Conservation (phyloP, 305 asterid species). For the Fraxinus platypoda region DNA sequence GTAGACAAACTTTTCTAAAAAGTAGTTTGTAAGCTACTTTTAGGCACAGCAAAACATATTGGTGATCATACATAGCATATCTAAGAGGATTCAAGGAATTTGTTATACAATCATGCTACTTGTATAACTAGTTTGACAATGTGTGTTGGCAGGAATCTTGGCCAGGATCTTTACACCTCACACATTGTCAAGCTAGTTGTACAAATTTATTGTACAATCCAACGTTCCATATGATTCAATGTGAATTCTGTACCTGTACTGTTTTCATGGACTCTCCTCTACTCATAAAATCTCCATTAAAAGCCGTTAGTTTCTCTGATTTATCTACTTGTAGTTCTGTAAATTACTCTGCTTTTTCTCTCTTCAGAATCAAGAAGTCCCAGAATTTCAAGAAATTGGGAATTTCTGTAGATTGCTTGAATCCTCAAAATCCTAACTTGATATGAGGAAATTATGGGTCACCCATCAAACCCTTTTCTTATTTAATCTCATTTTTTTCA, state of each 20-base stretch:
- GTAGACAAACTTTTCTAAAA: neutral
- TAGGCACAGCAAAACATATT: neutral
- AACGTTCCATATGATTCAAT: slow-evolving; percentile 29
- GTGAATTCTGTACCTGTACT: slow-evolving; percentile 17
- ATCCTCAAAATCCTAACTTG: slow-evolving; percentile 37
- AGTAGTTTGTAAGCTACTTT: neutral
- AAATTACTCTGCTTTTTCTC: slow-evolving; percentile 19
- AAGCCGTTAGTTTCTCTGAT: slow-evolving; percentile 26
- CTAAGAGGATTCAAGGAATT: neutral
- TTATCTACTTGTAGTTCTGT: slow-evolving; percentile 23
- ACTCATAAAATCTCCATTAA: slow-evolving; percentile 27
- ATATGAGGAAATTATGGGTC: slow-evolving; percentile 33
- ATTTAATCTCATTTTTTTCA: slow-evolving; percentile 42
- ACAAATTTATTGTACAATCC: neutral
- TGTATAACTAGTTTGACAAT: too few species aligned
- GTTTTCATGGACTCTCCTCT: slow-evolving; percentile 44
- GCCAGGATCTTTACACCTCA: too few species aligned
- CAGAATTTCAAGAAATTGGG: neutral
- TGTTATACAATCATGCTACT: too few species aligned
- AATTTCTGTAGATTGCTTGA: slow-evolving; percentile 17
- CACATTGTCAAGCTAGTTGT: too few species aligned
- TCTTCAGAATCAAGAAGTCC: slow-evolving; percentile 27
- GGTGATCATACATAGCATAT: neutral
- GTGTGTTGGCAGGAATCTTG: too few species aligned
- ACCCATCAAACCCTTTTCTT: slow-evolving; percentile 45